These are phyloP conservation scores for Beauveria scarabaeidicola DNA, from an alignment of 2,329 filamentous ascomycete species.

Conservation along the genomic window DNA sequence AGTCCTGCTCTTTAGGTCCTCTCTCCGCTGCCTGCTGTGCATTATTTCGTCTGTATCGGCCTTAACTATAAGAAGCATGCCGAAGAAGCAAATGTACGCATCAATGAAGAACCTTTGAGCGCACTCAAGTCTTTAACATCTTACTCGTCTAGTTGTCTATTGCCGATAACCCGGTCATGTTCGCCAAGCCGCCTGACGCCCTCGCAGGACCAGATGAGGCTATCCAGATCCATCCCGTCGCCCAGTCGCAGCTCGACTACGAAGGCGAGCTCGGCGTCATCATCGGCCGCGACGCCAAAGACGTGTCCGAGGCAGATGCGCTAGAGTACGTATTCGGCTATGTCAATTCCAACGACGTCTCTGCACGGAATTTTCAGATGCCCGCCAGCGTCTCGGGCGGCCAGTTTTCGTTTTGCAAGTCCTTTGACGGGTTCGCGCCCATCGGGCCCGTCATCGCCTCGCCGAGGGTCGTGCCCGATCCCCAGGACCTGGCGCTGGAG, in stretches of 20 bases:
- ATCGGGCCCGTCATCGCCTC: conserved; percentile 35
- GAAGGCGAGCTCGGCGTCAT: conserved; percentile 41
- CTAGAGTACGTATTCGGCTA: conserved; percentile 47
- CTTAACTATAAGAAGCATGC: conserved; percentile 22
- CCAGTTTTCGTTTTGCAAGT: conserved; percentile 46
- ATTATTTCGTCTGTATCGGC: conserved; percentile 19
- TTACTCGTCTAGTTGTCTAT: background rate
- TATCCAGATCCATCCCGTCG: conserved; percentile 37
- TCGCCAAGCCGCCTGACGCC: conserved; percentile 16
- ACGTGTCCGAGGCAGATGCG: conserved; percentile 38
- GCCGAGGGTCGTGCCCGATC: conserved; percentile 15
- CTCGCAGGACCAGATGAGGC: conserved; percentile 14
- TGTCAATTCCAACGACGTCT: conserved; percentile 46
- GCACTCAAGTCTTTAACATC: background rate
- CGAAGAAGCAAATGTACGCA: conserved; percentile 15
- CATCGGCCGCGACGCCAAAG: conserved; percentile 37
- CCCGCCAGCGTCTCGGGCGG: conserved; percentile 23
- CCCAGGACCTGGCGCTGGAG: background rate
- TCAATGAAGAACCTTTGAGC: no score
- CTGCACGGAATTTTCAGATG: conserved; percentile 40
- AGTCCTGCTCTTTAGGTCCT: background rate
- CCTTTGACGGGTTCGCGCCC: conserved; percentile 41
- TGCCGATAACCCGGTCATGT: conserved; percentile 12
- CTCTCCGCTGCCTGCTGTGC: background rate
- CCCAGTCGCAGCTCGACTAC: background rate